Evolutionary conservation across 2,329 filamentous ascomycete species (phyloP), one percentile per base, ranked within the genome.

Genomic region (Cladosporium sp.): DNA sequence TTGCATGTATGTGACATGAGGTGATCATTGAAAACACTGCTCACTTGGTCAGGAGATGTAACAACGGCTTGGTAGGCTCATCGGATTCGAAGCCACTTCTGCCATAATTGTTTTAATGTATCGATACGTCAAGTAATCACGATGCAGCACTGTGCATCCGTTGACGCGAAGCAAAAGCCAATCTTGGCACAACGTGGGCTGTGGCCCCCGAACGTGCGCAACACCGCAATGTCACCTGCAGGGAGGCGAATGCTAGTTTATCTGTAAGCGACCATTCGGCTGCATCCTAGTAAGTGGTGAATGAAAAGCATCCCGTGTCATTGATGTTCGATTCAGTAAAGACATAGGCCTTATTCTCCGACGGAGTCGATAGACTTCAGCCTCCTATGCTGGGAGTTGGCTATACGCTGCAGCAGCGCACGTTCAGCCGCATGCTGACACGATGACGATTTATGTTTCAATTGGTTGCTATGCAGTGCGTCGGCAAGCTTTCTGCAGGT

Each of bases 401-500:
- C 28, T 32, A 32, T 32, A 32, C 8, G 12, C 28, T 32, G 28
- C 28, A 32, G 8, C 8, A 32, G 28, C 36, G n/a, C n/a, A 20
- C 22, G 22, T 19, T 39, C 49, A 39, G 49, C 49, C 24, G 49
- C 24, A 37, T 32, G 49, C 49, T 52, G 49, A 52, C 49, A 52
- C 49, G 35, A 54, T 54, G 51, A 54, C 51, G 51, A 54, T 39
- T 28, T 32, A 35, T 45, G 51, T 35, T 44, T 44, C 51, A 54
- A 28, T 39, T 28, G 51, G 51, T 54, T 45, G 51, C 51, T 54
- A 45, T 44, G 51, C 51, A 45, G 45, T 45, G 24, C 42, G 28
- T 17, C 9, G 28, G 42, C 20, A 45, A 45, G 51, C 51, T 45
- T 54, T 54, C 51, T 54, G 51, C 51, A 54, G 51, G 51, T 54